Evolutionary conservation across 176 grass and related monocot species (phyloP).

Genomic region (Eragrostis curvula): DNA sequence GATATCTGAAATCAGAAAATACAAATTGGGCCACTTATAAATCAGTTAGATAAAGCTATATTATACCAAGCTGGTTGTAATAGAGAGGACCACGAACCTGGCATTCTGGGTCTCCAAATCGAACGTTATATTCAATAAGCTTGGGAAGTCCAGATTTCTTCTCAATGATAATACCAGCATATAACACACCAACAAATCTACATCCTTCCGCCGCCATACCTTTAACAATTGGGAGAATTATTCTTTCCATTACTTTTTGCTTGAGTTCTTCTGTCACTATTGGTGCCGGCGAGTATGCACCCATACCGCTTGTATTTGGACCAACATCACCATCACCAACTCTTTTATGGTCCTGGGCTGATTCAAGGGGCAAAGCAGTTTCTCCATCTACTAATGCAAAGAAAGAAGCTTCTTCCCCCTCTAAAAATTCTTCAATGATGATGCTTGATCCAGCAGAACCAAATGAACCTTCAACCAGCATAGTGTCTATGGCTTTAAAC

Average conservation of each 20-base stretch:
- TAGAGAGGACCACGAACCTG: conserved; percentile 53
- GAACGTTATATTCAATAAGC: conserved; percentile 80
- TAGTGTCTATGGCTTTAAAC: conserved; percentile 67
- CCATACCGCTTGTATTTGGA: conserved; percentile 88
- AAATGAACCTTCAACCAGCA: conserved; percentile 74
- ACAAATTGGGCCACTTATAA: no score
- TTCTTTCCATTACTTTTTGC: conserved; percentile 65
- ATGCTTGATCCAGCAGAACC: conserved; percentile 68
- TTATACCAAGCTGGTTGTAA: neutral
- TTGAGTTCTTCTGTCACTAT: conserved; percentile 58
- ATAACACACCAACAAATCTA: conserved; percentile 73
- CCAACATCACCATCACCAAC: conserved; percentile 75
- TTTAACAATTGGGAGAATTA: conserved; percentile 69
- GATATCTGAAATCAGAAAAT: no score
- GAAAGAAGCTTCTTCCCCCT: conserved; percentile 82
- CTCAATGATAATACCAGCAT: conserved; percentile 79
- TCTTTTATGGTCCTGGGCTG: conserved; percentile 75
- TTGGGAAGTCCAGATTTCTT: conserved; percentile 61
- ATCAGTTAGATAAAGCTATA: neutral
- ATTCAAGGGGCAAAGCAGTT: conserved; percentile 70
- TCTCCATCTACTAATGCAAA: conserved; percentile 79
- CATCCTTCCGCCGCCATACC: conserved; percentile 76
- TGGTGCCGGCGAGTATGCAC: conserved; percentile 76
- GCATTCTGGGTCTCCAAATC: conserved; percentile 83
- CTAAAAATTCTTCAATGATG: conserved; percentile 71